Evolutionary conservation across 225 moss, liverwort and hornwort species (phyloP).

Genomic region (Bryum argenteum): DNA sequence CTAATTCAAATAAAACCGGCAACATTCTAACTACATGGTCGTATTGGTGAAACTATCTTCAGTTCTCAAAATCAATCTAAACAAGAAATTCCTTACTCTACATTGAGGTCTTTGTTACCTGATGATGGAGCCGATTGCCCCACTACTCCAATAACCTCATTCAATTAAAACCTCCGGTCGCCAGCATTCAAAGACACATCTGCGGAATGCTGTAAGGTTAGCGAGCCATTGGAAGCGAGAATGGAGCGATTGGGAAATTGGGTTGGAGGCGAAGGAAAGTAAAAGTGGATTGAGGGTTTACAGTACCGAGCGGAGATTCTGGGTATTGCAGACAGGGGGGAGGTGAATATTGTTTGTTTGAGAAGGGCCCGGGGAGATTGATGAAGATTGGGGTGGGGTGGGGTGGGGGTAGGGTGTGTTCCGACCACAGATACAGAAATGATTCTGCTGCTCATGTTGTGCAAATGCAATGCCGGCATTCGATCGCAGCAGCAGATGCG

Average conservation of each 20-base stretch:
- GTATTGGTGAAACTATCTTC: not conserved
- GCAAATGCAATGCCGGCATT: no score
- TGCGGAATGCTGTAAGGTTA: no score
- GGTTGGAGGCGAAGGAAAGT: not conserved
- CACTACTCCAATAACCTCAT: conserved; percentile 17
- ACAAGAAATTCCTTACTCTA: not conserved
- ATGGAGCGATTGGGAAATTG: not conserved
- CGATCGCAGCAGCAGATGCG: not conserved
- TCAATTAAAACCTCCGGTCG: not conserved
- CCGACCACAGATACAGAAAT: not conserved
- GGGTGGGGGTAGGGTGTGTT: not conserved
- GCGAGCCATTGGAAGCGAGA: not conserved
- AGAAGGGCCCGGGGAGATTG: not conserved
- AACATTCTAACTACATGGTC: no score
- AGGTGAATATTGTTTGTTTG: not conserved
- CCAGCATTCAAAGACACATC: conserved; percentile 27
- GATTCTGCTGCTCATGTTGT: not conserved
- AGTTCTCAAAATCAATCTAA: not conserved
- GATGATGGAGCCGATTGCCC: not conserved
- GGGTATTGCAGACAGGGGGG: not conserved
- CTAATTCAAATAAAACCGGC: no score
- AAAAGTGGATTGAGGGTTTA: not conserved
- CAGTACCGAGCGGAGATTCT: no score
- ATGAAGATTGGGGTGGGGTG: not conserved
- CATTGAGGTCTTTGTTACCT: not conserved